These are phyloP conservation scores for Xylaria sp. DNA, from an alignment of 2,329 filamentous ascomycete species.

Conservation along the genomic window DNA sequence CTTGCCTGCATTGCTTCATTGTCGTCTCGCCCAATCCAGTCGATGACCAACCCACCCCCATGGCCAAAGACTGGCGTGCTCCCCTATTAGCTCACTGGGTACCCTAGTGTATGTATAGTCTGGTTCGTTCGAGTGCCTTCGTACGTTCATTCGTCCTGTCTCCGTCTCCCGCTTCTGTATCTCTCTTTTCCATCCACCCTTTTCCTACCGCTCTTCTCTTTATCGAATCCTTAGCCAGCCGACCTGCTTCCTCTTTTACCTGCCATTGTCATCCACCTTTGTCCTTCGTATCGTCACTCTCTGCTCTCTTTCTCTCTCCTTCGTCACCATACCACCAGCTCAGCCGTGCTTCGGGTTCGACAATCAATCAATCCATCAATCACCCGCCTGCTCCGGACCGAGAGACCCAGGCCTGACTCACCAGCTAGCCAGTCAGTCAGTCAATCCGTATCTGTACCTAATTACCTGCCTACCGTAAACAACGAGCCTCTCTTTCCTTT, in stretches of 20 bases:
- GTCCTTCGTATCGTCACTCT: constrained; percentile 50
- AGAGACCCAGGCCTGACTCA: constrained; percentile 43
- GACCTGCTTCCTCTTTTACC: constrained; percentile 39
- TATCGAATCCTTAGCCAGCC: constrained; percentile 44
- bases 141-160: constrained; percentile 29
- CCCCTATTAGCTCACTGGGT: constrained; percentile 5
- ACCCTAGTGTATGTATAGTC: background rate
- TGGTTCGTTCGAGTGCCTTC: constrained; percentile 38
- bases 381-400: constrained; percentile 41
- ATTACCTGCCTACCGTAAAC: constrained; percentile 40
- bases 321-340: constrained; percentile 39
- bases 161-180: constrained; percentile 26
- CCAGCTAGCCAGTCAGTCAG: constrained; percentile 33
- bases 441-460: constrained; percentile 42
- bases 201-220: constrained; percentile 46
- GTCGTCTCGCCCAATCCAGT: constrained; percentile 47
- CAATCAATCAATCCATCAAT: constrained; percentile 19
- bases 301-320: constrained; percentile 47
- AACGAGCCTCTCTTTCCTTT: constrained; percentile 44
- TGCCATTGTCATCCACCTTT: constrained; percentile 42
- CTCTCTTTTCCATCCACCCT: constrained; percentile 40
- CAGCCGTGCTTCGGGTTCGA: constrained; percentile 44
- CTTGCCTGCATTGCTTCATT: constrained; percentile 47
- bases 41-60: constrained; percentile 43
- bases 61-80: constrained; percentile 29